phyloP scores from a whole-genome alignment of 2,329 filamentous ascomycete species.

The Xylariaceae sp. region DNA sequence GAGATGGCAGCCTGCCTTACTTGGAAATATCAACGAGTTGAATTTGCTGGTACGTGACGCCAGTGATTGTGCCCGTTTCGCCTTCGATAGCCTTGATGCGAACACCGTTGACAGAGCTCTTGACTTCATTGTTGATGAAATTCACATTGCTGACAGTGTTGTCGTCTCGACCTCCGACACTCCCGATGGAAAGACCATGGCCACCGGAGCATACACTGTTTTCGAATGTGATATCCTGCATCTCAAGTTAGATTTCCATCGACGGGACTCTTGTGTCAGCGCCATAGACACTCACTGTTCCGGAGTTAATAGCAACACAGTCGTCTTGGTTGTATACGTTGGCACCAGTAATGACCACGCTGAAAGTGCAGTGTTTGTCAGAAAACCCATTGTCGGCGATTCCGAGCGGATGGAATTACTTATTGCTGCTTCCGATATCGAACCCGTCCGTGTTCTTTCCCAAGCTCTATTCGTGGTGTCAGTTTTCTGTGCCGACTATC shows the following conservation, averaged over 20 bases:
- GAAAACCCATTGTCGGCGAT: background rate
- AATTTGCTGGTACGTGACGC: slow-evolving; percentile 54
- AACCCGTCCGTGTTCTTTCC: slow-evolving; percentile 57
- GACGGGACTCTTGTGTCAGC: background rate
- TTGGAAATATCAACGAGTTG: slow-evolving; percentile 45
- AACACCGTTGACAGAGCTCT: slow-evolving; percentile 48
- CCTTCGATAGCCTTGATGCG: slow-evolving; percentile 57
- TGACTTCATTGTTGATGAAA: slow-evolving; percentile 47
- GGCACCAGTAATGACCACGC: slow-evolving; percentile 49
- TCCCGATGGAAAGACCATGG: slow-evolving; percentile 59
- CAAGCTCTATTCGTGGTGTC: slow-evolving; percentile 21
- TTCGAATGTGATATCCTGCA: slow-evolving; percentile 30
- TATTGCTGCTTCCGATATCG: slow-evolving; percentile 38
- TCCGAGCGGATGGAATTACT: background rate
- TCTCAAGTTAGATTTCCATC: background rate
- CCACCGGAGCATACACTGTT: slow-evolving; percentile 47
- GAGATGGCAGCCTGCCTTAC: background rate
- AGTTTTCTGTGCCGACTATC: background rate
- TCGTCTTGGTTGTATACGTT: slow-evolving; percentile 59
- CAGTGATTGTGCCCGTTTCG: slow-evolving; percentile 49
- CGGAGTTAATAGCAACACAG: slow-evolving; percentile 58
- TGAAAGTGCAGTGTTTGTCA: slow-evolving; percentile 32
- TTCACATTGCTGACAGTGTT: slow-evolving; percentile 54
- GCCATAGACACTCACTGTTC: slow-evolving; percentile 31
- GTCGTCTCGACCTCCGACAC: slow-evolving; percentile 53